A percentile compares a stretch with the other conserved stretches of the same genome.
These are phyloP conservation scores for Coemansia asiatica DNA, from an alignment of 192 early-diverging fungal genomes.

Conservation along the genomic window DNA sequence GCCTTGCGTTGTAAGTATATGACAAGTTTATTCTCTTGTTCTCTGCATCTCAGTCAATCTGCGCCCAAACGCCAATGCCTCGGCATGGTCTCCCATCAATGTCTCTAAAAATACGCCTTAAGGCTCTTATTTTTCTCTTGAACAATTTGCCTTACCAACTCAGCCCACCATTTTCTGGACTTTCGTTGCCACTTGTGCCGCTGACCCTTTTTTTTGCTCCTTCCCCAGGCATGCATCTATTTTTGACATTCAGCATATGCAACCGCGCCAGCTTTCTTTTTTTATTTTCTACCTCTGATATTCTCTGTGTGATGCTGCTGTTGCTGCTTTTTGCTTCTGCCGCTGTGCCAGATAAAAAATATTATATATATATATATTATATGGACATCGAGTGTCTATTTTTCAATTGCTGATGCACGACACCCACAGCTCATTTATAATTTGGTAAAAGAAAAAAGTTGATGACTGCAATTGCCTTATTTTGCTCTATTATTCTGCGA, in stretches of 20 bases:
- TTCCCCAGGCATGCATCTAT: background rate
- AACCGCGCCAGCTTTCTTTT: constrained; percentile 6
- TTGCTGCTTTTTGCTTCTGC: too few relatives aligned
- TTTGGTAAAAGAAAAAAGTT: background rate
- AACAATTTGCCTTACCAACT: background rate
- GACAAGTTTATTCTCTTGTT: background rate
- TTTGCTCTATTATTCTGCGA: constrained; percentile 5
- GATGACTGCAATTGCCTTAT: background rate
- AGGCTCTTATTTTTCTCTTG: background rate
- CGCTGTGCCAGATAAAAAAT: background rate
- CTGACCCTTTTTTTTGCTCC: background rate
- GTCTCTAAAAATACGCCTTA: background rate
- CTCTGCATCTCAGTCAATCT: background rate
- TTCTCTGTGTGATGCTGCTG: too few relatives aligned
- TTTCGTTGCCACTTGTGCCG: background rate
- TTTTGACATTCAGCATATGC: background rate
- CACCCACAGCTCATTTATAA: background rate
- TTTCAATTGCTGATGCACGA: background rate
- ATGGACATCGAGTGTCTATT: background rate
- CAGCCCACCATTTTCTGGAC: background rate
- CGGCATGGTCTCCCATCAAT: background rate
- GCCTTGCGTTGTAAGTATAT: constrained; percentile 11
- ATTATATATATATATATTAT: background rate
- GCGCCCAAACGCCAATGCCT: background rate
- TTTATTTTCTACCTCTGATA: background rate